Conservation (phyloP, 164 flowering plant genomes). For the Vitis rotundifolia region DNA sequence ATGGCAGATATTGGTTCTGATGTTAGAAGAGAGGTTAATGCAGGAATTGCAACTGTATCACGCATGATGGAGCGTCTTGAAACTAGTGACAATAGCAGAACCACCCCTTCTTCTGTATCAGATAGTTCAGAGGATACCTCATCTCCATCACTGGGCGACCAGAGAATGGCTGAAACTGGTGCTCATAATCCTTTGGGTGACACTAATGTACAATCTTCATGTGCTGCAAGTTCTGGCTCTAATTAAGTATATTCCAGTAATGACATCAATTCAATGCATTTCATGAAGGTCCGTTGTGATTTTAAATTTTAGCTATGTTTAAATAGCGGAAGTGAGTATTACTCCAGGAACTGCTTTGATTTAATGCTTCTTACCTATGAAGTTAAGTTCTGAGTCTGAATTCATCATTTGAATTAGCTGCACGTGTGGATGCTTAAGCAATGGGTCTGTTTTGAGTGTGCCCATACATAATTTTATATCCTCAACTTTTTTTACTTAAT, state of each 20-base stretch:
- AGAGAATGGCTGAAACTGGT: slow-evolving; percentile 14
- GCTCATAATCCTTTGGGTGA: slow-evolving; percentile 17
- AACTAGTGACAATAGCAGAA: slow-evolving; percentile 31
- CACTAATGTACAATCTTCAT: slow-evolving; percentile 9
- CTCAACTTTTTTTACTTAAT: too few species aligned
- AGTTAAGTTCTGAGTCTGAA: slow-evolving; percentile 5
- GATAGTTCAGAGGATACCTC: slow-evolving; percentile 20
- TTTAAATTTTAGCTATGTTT: background rate
- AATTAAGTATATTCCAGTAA: slow-evolving; percentile 4
- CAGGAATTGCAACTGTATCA: slow-evolving; percentile 46
- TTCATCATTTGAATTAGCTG: too few species aligned
- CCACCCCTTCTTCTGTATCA: slow-evolving; percentile 22
- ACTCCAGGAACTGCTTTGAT: slow-evolving; percentile 2
- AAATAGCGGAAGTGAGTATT: background rate
- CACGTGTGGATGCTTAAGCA: too few species aligned
- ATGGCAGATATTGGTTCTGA: slow-evolving; percentile 9
- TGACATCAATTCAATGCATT: background rate
- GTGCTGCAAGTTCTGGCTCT: slow-evolving; percentile 29
- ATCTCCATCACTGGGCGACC: slow-evolving; percentile 17
- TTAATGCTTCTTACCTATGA: slow-evolving; percentile 5
- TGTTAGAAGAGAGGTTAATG: slow-evolving; percentile 35
- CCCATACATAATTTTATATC: too few species aligned
- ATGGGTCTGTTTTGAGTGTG: too few species aligned
- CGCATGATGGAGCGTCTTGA: slow-evolving; percentile 49
- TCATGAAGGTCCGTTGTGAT: background rate